Evolutionary conservation across 495 filamentous ascomycete species (phyloP).

Genomic region (Staphylotrichum tortipilum): DNA sequence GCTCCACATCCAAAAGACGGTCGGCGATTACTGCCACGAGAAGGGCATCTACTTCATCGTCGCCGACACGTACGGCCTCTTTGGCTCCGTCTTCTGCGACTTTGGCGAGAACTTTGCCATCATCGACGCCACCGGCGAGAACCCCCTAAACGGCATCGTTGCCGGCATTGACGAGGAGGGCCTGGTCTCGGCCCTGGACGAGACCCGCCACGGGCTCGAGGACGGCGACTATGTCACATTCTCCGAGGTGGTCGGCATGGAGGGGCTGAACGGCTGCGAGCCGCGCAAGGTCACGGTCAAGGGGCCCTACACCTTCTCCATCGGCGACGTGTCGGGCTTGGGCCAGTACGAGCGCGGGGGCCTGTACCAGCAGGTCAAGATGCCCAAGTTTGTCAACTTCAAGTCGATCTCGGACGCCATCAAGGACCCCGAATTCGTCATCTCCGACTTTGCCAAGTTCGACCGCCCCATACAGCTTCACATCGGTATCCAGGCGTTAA

Average conservation of each 20-base stretch:
- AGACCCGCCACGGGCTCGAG: constrained; percentile 89
- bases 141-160: constrained; percentile 77
- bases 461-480: constrained; percentile 89
- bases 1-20: constrained; percentile 65
- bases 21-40: constrained; percentile 86
- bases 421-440: constrained; percentile 76
- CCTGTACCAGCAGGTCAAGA: constrained; percentile 90
- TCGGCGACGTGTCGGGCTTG: constrained; percentile 82
- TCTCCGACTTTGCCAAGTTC: constrained; percentile 96
- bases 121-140: constrained; percentile 85
- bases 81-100: constrained; percentile 94
- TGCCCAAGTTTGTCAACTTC: constrained; percentile 92
- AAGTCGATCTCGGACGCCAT: constrained; percentile 66
- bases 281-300: constrained; percentile 89
- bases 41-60: constrained; percentile 86
- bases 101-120: constrained; percentile 89
- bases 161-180: constrained; percentile 82
- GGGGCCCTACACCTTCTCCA: constrained; percentile 93
- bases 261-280: constrained; percentile 68
- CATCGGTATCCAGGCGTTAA: constrained; percentile 84
- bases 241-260: constrained; percentile 88
- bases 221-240: constrained; percentile 97
- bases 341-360: constrained; percentile 82
- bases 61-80: constrained; percentile 83
- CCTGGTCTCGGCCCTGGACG: constrained; percentile 87